Percentiles rank a stretch among this genome's conserved stretches.
Evolutionary conservation across 1,284 basidiomycete genomes (phyloP).

Genomic region (Malassezia slooffiae): DNA sequence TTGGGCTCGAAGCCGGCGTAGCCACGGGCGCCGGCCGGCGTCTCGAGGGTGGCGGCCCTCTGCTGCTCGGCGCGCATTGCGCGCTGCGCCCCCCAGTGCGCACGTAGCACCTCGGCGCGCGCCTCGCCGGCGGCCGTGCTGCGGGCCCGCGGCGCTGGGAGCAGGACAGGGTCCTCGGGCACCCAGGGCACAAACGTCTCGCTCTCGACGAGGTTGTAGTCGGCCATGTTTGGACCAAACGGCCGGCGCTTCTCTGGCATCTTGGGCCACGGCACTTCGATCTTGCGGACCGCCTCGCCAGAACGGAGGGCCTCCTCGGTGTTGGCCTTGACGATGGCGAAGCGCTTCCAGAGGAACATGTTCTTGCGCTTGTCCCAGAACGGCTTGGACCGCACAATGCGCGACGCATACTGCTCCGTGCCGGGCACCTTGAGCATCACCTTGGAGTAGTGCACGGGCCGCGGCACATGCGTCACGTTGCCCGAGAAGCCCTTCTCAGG

Average conservation of each 20-base stretch:
- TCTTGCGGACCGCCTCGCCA: conserved; percentile 22
- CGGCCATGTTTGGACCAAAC: conserved; percentile 15
- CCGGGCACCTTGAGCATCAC: conserved; percentile 42
- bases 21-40: conserved; percentile 19
- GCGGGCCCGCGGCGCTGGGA: conserved; percentile 18
- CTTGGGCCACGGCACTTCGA: conserved; percentile 42
- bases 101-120: conserved; percentile 16
- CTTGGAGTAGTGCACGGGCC: conserved; percentile 45
- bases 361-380: conserved; percentile 26
- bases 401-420: conserved; percentile 28
- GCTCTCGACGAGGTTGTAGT: conserved; percentile 22
- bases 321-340: conserved; percentile 28
- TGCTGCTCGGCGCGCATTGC: conserved; percentile 8
- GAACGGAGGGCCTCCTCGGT: conserved; percentile 21
- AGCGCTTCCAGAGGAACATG: conserved; percentile 40
- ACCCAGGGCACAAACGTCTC: conserved; percentile 42
- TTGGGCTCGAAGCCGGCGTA: conserved; percentile 25
- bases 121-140: conserved; percentile 24
- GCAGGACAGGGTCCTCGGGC: conserved; percentile 36
- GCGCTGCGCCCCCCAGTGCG: conserved; percentile 16
- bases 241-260: conserved; percentile 17
- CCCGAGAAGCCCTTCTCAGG: conserved; percentile 34
- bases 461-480: conserved; percentile 31
- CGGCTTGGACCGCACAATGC: conserved; percentile 27
- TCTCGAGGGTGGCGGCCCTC: conserved; percentile 6